Evolutionary conservation across 2,329 filamentous ascomycete species (phyloP).

Genomic region (Helotiales sp.): DNA sequence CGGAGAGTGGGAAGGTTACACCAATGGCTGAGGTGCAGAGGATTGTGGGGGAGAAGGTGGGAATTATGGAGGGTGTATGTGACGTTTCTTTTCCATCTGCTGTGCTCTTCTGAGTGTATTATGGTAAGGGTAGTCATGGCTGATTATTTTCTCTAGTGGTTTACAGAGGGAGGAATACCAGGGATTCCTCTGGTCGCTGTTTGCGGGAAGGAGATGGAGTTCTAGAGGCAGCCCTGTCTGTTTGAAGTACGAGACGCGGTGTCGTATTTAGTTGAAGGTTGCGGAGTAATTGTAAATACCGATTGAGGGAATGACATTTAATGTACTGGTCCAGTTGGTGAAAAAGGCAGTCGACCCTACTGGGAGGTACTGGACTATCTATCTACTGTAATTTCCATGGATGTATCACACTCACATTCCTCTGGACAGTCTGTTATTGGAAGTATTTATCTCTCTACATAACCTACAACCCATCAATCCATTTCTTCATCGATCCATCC

Average conservation of each 20-base stretch:
- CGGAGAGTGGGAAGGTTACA: background rate
- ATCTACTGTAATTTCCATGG: too few relatives aligned
- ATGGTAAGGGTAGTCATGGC: background rate
- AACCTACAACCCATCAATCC: background rate
- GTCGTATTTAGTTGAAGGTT: too few relatives aligned
- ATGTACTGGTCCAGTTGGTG: too few relatives aligned
- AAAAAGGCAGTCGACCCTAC: too few relatives aligned
- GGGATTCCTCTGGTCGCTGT: background rate
- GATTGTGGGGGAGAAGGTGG: conserved; percentile 1
- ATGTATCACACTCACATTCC: background rate
- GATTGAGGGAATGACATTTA: too few relatives aligned
- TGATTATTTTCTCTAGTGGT: background rate
- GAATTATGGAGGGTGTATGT: background rate
- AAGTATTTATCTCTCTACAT: background rate
- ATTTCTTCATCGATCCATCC: too few relatives aligned
- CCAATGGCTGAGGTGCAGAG: background rate
- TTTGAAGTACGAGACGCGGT: too few relatives aligned
- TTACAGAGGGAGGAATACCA: background rate
- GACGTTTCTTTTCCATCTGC: background rate
- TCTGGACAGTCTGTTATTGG: background rate
- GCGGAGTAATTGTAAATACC: too few relatives aligned
- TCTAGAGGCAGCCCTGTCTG: background rate
- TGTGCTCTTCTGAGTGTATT: background rate
- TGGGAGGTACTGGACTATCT: too few relatives aligned
- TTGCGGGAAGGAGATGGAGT: conserved; percentile 6